These are phyloP conservation scores for Onygenales sp. DNA, from an alignment of 2,329 filamentous ascomycete species.

Conservation along the genomic window DNA sequence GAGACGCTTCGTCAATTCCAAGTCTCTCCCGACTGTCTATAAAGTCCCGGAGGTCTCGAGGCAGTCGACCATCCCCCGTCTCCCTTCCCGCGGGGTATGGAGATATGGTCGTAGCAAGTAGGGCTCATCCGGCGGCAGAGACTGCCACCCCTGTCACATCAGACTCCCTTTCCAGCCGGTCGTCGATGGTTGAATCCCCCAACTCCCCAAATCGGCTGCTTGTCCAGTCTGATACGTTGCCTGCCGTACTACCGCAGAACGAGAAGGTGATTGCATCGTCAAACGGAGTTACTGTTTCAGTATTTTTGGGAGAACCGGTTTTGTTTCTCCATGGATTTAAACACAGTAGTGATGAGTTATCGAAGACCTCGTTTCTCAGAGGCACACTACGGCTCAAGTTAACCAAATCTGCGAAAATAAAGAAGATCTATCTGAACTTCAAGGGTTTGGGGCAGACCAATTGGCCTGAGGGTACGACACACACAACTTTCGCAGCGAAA, in stretches of 20 bases:
- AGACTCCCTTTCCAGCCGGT: background rate
- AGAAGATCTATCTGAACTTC: constrained; percentile 79
- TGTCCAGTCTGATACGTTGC: constrained; percentile 17
- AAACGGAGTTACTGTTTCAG: constrained; percentile 37
- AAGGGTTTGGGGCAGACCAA: constrained; percentile 78
- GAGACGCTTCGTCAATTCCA: constrained; percentile 11
- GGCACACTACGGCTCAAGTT: constrained; percentile 75
- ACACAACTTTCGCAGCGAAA: background rate
- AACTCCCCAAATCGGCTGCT: constrained; percentile 16
- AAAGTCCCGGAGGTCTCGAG: constrained; percentile 17
- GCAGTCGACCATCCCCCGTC: constrained; percentile 27
- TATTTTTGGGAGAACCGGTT: constrained; percentile 39
- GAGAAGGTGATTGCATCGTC: constrained; percentile 41
- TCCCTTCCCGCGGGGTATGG: constrained; percentile 24
- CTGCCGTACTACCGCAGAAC: constrained; percentile 25
- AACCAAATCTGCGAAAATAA: constrained; percentile 85
- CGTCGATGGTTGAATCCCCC: constrained; percentile 10
- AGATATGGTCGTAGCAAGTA: constrained; percentile 20
- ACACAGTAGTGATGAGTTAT: constrained; percentile 42
- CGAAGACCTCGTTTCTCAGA: constrained; percentile 71
- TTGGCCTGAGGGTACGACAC: constrained; percentile 69
- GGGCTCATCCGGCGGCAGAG: constrained; percentile 7
- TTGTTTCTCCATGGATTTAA: constrained; percentile 42
- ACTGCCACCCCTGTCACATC: background rate
- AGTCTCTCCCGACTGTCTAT: constrained; percentile 13